Base-by-base conservation (phyloP, 169 alveolate genomes). In the Cryptosporidium ubiquitum region DNA sequence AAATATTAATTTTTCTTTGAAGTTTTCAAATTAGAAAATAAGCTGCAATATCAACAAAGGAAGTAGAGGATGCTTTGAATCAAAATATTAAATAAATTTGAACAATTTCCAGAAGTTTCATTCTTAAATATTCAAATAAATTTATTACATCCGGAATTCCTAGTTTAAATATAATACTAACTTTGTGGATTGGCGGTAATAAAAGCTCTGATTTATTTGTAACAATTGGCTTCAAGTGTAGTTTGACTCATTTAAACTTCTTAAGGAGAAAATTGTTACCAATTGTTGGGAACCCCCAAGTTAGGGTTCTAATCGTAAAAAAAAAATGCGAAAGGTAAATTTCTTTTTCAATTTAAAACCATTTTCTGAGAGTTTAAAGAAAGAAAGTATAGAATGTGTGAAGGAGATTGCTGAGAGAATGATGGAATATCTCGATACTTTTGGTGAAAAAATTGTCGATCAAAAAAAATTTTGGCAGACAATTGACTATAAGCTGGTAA, bases 251-350 rank as follows among this genome's bases (percentile, higher is more conserved):
- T 26, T 55, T 55, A 55, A 0, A 55, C n/a, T 55, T 55, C 29
- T n/a, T 42, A 42, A 12, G 18, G n/a, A 26, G 35, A 26, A 26
- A 55, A 55, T 55, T 55, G 37, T 20, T 55, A 7, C 66, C 16
- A 14, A 55, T 55, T 55, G 20, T 55, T 23, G 20, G 29, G n/a
- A n/a, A 23, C 16, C 39, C 18, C 10, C 12, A 55, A 6, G 16
- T 55, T 2, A 26, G 10, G 29, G 37, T 7, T n/a, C 2, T 55
- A 26, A 23, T 14, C 3, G 7, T 55, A 55, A 7, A 3, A 68
- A n/a, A 20, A 20, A 23, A 26, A 73, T 73, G 85, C 58, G 85
- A 31, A 73, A 73, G 42, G 85, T 73, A 37, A 52, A 58, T 31
- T 58, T 52, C 40, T 73, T 73, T 26, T 73, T 73, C 33, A 73